Evolutionary conservation across 2,329 filamentous ascomycete species (phyloP), one percentile per base, ranked within the genome.

Genomic region (Pseudocercospora musae): DNA sequence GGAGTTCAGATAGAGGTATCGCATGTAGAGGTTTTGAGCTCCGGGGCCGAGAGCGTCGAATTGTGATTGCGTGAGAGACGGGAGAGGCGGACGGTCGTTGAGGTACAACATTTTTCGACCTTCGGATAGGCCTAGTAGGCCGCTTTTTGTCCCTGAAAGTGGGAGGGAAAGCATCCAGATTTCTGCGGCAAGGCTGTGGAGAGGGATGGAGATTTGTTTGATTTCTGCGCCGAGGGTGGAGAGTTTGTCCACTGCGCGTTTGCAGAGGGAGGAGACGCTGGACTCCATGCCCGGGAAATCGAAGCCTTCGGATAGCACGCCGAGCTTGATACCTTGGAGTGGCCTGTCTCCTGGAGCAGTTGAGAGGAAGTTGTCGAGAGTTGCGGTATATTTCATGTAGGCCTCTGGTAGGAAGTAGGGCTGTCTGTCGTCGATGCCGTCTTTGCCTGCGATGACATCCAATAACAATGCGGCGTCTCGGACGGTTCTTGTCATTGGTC

Each of bases 401-500:
- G 6, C 55, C 4, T 74, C 65, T 70, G 76, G 27, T 72, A 73
- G 48, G 49, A 46, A 64, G 15, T 50, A 46, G 5, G 66, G 64
- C 44, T 70, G 63, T 20, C 69, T 29, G 50, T 66, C 62, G 66
- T 84, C 82, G n/a, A 83, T 75, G 11, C 80, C 79, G 67, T 84
- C 81, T 52, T 76, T 76, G 0, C 82, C 82, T 3, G 81, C 78
- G 40, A 84, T 75, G 0, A 76, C 78, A 58, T 78, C 71, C 4
- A 83, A 72, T 18, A 82, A 65, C 0, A 76, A 40, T 0, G 80
- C 80, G 31, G 78, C 74, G 48, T 82, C 81, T 10, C 73, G 65
- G 0, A 82, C 69, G 0, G 72, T 78, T 9, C 70, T 70, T 1
- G 80, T 78, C 72, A 83, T 79, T 0, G 81, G 80, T 11, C 76